Percentiles rank a stretch among this genome's conserved stretches.
These are phyloP conservation scores for Aegilops sharonensis DNA, from an alignment of 176 grass and related monocot genomes.

Conservation along the genomic window DNA sequence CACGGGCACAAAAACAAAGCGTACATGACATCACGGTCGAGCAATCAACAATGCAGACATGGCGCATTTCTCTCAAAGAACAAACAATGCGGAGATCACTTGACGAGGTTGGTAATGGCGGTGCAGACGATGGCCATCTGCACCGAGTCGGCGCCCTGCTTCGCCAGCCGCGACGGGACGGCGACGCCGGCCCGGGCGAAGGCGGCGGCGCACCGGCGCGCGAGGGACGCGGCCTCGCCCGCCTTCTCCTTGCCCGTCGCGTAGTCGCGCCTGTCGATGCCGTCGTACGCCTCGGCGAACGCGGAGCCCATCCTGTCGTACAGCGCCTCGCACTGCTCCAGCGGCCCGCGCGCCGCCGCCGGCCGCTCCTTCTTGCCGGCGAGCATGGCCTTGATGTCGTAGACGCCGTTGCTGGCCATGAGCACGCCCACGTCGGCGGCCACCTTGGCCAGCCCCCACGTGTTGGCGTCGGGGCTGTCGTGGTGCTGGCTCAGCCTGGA, in stretches of 20 bases:
- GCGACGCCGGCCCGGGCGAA: background rate
- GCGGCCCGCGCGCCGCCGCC: background rate
- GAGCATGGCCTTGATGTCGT: constrained; percentile 17
- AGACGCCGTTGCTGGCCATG: background rate
- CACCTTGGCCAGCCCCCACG: constrained; percentile 47
- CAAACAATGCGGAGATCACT: background rate
- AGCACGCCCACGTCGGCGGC: constrained; percentile 17
- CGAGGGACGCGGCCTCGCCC: background rate
- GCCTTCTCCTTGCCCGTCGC: background rate
- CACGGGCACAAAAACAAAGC: background rate
- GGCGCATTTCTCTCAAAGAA: too few relatives aligned
- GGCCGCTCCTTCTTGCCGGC: background rate
- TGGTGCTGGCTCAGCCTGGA: constrained; percentile 10
- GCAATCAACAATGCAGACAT: background rate
- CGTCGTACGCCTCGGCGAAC: constrained; percentile 20
- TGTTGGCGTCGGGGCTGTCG: constrained; percentile 40
- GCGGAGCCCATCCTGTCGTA: background rate
- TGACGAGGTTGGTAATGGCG: constrained; percentile 22
- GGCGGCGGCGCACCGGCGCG: background rate
- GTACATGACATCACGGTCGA: background rate
- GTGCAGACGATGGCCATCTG: constrained; percentile 9
- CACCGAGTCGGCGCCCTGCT: background rate
- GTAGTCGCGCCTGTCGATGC: constrained; percentile 13
- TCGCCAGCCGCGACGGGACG: constrained; percentile 3
- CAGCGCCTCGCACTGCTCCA: constrained; percentile 19